A percentile compares a stretch with the other conserved stretches of the same genome.
phyloP scores from a whole-genome alignment of 139 green algal genomes.

The Chlorella sp. region DNA sequence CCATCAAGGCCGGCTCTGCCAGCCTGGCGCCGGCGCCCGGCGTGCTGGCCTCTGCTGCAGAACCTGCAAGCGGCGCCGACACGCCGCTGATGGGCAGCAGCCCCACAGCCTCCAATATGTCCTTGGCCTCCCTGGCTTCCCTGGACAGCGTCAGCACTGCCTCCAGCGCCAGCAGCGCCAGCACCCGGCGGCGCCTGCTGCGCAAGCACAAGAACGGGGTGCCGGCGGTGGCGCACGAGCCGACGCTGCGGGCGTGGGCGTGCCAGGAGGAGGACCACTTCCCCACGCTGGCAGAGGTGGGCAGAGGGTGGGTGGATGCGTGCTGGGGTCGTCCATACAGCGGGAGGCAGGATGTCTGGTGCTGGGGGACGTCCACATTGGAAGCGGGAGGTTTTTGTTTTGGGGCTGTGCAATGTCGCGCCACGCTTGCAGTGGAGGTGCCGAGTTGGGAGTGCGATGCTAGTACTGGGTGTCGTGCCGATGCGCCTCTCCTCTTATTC shows the following conservation, averaged over 20 bases:
- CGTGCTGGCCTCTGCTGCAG: not conserved
- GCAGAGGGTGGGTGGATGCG: not conserved
- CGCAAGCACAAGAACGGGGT: slow-evolving; percentile 27
- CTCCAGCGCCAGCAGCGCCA: slow-evolving; percentile 3
- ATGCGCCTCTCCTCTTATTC: too few species aligned
- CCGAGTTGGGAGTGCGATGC: too few species aligned
- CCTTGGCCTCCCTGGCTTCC: not conserved
- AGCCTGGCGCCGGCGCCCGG: slow-evolving; percentile 19
- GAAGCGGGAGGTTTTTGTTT: too few species aligned
- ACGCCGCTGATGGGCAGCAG: not conserved
- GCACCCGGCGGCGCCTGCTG: slow-evolving; percentile 28
- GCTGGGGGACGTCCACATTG: too few species aligned
- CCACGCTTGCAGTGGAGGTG: too few species aligned
- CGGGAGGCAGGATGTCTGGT: too few species aligned
- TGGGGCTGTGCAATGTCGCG: too few species aligned
- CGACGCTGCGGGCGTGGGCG: slow-evolving; percentile 36
- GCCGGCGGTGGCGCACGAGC: slow-evolving; percentile 32
- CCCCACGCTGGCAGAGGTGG: slow-evolving; percentile 70
- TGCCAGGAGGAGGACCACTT: slow-evolving; percentile 70
- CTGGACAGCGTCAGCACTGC: not conserved
- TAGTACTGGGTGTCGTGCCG: too few species aligned
- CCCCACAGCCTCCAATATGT: not conserved
- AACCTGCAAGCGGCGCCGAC: slow-evolving; percentile 4
- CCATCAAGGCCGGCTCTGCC: slow-evolving; percentile 11
- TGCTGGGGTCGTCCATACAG: not conserved